Evolutionary conservation across 352 stramenopile genomes (phyloP).

Genomic region (Pythium chondricola): DNA sequence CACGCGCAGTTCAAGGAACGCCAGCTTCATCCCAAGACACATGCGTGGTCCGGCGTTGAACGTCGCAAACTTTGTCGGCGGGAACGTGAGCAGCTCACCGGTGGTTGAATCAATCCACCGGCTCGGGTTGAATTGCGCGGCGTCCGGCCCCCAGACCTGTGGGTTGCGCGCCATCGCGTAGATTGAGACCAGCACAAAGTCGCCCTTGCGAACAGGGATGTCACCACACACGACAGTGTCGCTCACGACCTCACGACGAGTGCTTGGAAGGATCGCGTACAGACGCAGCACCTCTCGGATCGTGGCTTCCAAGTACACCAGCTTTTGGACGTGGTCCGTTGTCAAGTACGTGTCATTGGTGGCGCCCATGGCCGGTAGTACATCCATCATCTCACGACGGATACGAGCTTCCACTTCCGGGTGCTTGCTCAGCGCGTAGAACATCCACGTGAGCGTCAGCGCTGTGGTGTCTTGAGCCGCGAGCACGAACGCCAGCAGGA

Average conservation of each 20-base stretch:
- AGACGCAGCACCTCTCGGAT: constrained; percentile 55
- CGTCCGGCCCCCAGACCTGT: constrained; percentile 36
- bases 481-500: constrained; percentile 57
- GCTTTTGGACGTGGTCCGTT: constrained; percentile 32
- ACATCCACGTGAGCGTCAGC: constrained; percentile 53
- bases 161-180: constrained; percentile 25
- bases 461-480: constrained; percentile 74
- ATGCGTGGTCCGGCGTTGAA: constrained; percentile 34
- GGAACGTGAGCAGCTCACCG: not conserved
- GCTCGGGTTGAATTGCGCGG: constrained; percentile 43
- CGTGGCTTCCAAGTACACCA: no score
- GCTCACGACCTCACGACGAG: constrained; percentile 39
- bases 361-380: constrained; percentile 26
- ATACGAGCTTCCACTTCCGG: constrained; percentile 41
- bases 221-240: constrained; percentile 36
- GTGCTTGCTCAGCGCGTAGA: constrained; percentile 58
- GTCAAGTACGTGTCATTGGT: constrained; percentile 15
- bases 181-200: constrained; percentile 13
- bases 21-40: constrained; percentile 32
- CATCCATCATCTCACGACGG: constrained; percentile 28
- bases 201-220: constrained; percentile 16
- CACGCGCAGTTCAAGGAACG: constrained; percentile 30
- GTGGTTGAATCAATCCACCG: constrained; percentile 30
- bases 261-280: constrained; percentile 47
- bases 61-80: constrained; percentile 18